phyloP scores from a whole-genome alignment of 1,284 basidiomycete genomes.

The Sanguinoderma infundibulare region DNA sequence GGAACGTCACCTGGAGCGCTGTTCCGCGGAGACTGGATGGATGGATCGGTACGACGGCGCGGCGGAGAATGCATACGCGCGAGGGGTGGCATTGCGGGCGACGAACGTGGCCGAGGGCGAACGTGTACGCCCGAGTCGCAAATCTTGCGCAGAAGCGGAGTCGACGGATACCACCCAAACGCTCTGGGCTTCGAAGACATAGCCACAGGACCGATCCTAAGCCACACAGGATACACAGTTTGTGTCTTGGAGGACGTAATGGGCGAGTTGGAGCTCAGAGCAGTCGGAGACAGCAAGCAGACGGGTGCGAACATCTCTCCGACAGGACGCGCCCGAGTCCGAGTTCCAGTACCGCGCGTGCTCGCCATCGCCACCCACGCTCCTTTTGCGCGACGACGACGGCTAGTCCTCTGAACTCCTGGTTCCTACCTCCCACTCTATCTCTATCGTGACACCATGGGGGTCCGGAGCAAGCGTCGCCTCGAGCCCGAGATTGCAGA shows the following conservation, averaged over 20 bases:
- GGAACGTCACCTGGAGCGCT: too few species aligned
- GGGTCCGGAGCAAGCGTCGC: constrained; percentile 36
- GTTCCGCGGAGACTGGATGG: too few species aligned
- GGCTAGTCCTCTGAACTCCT: background rate
- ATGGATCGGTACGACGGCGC: too few species aligned
- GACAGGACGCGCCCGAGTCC: constrained; percentile 7
- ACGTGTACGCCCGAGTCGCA: too few species aligned
- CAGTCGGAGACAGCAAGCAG: background rate
- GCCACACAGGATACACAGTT: background rate
- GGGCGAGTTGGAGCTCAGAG: constrained; percentile 1
- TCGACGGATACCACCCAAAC: background rate
- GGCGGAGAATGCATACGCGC: too few species aligned
- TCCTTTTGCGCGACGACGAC: background rate
- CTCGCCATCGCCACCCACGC: constrained; percentile 7
- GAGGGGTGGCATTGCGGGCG: too few species aligned
- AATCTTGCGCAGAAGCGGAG: background rate
- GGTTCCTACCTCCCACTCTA: background rate
- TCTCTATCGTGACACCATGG: constrained; percentile 25
- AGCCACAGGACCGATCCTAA: background rate
- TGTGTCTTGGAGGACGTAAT: too few species aligned
- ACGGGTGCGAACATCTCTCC: too few species aligned
- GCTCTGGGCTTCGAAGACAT: constrained; percentile 1
- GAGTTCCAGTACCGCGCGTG: background rate
- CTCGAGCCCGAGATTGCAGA: constrained; percentile 35
- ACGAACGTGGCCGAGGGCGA: too few species aligned